Percentiles rank a stretch among this genome's conserved stretches.
phyloP scores from a whole-genome alignment of 1,284 basidiomycete genomes.

The Tilletia indica region DNA sequence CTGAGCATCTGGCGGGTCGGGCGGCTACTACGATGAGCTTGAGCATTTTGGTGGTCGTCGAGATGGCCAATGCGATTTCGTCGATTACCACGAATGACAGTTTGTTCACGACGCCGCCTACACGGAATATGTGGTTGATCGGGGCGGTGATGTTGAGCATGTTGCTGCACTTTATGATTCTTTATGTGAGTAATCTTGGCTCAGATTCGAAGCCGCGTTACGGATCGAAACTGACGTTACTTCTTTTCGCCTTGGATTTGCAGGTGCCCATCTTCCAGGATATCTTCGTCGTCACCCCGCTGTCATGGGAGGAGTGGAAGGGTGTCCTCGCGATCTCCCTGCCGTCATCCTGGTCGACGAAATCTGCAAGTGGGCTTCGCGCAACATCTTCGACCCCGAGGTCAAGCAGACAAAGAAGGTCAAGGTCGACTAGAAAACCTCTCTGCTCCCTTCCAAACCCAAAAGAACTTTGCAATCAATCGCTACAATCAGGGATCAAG shows the following conservation, averaged over 20 bases:
- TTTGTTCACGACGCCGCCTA: constrained; percentile 78
- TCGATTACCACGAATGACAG: constrained; percentile 97
- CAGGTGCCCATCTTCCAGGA: constrained; percentile 46
- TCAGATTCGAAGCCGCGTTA: background rate
- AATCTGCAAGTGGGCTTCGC: constrained; percentile 76
- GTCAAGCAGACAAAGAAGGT: constrained; percentile 13
- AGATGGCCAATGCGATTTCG: constrained; percentile 99
- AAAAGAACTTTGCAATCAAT: no score
- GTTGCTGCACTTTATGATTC: constrained; percentile 85
- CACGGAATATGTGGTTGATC: constrained; percentile 76
- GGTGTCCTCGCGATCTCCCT: constrained; percentile 85
- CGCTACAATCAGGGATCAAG: no score
- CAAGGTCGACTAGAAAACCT: constrained; percentile 5
- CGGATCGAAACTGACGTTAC: background rate
- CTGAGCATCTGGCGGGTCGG: constrained; percentile 70
- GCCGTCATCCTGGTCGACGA: constrained; percentile 87
- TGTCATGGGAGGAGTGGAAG: constrained; percentile 90
- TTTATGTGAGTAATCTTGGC: constrained; percentile 66
- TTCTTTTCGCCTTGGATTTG: constrained; percentile 15
- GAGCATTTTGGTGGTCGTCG: constrained; percentile 86
- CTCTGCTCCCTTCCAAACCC: background rate
- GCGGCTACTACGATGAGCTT: constrained; percentile 88
- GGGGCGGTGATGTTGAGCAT: constrained; percentile 75
- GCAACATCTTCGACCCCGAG: constrained; percentile 18
- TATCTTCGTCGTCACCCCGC: constrained; percentile 79